A percentile compares a stretch with the other conserved stretches of the same genome.
These are phyloP conservation scores for Bipolaris bicolor DNA, from an alignment of 2,329 filamentous ascomycete species.

Conservation along the genomic window DNA sequence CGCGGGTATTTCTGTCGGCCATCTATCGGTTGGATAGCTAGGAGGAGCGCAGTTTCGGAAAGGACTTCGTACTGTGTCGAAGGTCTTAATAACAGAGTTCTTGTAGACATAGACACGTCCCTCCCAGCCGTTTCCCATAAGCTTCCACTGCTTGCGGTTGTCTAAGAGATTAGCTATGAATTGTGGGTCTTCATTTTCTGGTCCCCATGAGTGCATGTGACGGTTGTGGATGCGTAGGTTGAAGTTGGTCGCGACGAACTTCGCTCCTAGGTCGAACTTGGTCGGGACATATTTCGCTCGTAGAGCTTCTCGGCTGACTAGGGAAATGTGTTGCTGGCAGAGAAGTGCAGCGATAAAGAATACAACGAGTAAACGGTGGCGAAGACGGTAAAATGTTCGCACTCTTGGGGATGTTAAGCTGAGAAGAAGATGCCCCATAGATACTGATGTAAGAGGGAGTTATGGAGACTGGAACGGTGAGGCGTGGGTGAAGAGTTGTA, in stretches of 20 bases:
- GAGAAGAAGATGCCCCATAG: conserved; percentile 17
- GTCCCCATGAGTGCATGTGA: not conserved
- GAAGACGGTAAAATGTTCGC: conserved; percentile 12
- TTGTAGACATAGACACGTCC: conserved; percentile 31
- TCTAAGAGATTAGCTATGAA: conserved; percentile 28
- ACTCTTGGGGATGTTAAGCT: conserved; percentile 10
- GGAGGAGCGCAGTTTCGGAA: conserved; percentile 34
- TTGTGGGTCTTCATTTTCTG: conserved; percentile 14
- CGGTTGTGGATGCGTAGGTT: not conserved
- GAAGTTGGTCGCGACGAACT: conserved; percentile 32
- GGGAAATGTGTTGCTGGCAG: conserved; percentile 28
- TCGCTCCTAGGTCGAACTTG: conserved; percentile 23
- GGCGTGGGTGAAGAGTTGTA: not conserved
- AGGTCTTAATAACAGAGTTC: conserved; percentile 37
- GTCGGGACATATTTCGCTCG: conserved; percentile 33
- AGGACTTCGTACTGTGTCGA: conserved; percentile 30
- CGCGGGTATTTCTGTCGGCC: conserved; percentile 39
- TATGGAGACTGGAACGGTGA: not conserved
- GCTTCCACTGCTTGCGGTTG: conserved; percentile 26
- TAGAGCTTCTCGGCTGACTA: conserved; percentile 26
- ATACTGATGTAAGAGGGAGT: not conserved
- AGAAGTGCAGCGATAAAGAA: conserved; percentile 23
- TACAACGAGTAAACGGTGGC: conserved; percentile 23
- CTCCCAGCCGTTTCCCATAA: conserved; percentile 33
- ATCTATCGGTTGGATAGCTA: conserved; percentile 12